Base-by-base conservation (phyloP, 2,329 filamentous ascomycete species). In the Drechslera avenae region DNA sequence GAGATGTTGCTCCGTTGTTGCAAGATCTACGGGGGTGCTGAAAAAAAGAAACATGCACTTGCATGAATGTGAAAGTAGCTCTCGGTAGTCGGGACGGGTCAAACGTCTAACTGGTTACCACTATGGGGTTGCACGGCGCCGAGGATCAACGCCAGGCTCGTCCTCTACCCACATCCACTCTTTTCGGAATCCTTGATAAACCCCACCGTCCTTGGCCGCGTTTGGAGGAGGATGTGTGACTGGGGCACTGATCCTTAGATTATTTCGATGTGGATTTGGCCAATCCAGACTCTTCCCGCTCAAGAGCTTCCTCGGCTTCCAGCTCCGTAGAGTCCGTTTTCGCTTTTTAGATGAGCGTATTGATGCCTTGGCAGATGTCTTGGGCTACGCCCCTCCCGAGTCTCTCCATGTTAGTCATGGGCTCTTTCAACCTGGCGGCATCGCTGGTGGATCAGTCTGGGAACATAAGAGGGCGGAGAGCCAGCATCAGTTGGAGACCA, bases 281-380 rank as follows among this genome's bases (percentile, higher is more conserved):
- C 50, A 56, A 56, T 56, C 18, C 14, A 28, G n/a, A 8, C 9
- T 33, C 14, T 17, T 33, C 5, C 31, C 10, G 33, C 14, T 14
- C 14, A 28, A 41, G 3, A 54, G 28, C 42, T 44, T 56, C 50
- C 53, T 47, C 46, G 50, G 53, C 31, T 54, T n/a, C 16, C 6
- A 40, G 39, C 8, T 39, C 21, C 19, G 23, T 37, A 26, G 23
- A 21, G 26, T 28, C 7, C 16, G 14, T 43, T 23, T 30, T 19
- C 39, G 28, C 44, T 19, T 30, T 19, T 18, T 19, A n/a, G n/a
- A 28, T 43, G 39, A 39, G 39, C 8, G 31, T 13, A 40, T 6
- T 37, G 44, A 23, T 39, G 35, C 21, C 34, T 50, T 44, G 53
- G 50, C 50, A 21, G 21, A 23, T 17, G 40, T 12, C 41, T 36